Base-by-base conservation (phyloP, 2,329 filamentous ascomycete genomes). In the Atkinsonella texensis region DNA sequence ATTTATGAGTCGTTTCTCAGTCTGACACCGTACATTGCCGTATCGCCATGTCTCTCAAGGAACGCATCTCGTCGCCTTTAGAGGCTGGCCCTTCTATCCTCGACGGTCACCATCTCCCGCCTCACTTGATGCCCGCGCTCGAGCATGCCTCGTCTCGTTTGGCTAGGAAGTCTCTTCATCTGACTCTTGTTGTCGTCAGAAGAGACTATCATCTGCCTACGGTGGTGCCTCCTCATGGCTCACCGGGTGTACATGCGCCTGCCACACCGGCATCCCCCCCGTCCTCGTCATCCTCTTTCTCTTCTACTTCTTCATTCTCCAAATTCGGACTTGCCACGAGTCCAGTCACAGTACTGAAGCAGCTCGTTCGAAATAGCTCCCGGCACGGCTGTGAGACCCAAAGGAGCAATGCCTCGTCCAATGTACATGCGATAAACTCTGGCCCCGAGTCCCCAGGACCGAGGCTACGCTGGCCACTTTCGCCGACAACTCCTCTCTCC, bases 61-160 rank as follows among this genome's bases (percentile, higher is more conserved):
- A 72, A 51, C 70, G 68, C 52, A 84, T 84, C 59, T 83, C 80
- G 1, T 75, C 78, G 48, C 80, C 81, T 13, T 72, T 84, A 52
- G 81, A 83, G 69, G 80, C 80, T 31, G 80, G 80, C 17, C 68
- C 70, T 42, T 83, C 80, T 18, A 69, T 83, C 51, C 73, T 81
- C 53, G 76, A 82, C 58, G 68, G 70, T 35, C 73, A 80, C 56
- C 73, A 75, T 53, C 70, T 84, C n/a, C 79, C 80, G 2, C 64
- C 72, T n/a, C 69, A 72, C 43, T 62, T 83, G 51, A 71, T 66
- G 11, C 70, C 72, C 4, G 79, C 79, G 28, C 72, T 84, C 32
- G 79, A 82, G 53, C 80, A 81, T 58, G 70, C 73, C 13, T 81
- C 81, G 0, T 70, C 69, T 55, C 71, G 75, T 18, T 70, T 84